These are phyloP conservation scores for Talaromyces verruculosus DNA, from an alignment of 2,329 filamentous ascomycete species.

Conservation along the genomic window DNA sequence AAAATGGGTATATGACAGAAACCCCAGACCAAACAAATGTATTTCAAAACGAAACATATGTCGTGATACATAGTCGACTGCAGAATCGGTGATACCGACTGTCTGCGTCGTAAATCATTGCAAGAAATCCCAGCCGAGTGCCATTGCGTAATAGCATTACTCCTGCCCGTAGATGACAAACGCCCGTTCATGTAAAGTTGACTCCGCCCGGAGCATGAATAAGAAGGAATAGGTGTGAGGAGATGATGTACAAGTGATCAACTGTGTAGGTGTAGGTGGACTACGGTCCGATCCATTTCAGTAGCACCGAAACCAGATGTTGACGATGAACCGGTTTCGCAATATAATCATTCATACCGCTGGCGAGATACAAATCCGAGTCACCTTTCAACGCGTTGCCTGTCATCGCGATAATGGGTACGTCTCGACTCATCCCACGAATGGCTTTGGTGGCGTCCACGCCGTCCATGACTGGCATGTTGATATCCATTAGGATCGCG, in stretches of 20 bases:
- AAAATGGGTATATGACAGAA: constrained; percentile 4
- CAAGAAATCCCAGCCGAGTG: not conserved
- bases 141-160: not conserved
- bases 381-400: constrained; percentile 59
- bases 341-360: constrained; percentile 59
- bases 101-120: not conserved
- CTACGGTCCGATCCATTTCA: constrained; percentile 38
- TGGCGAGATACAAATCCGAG: constrained; percentile 53
- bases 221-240: not conserved
- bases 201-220: not conserved
- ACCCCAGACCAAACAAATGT: not conserved
- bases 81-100: not conserved
- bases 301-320: constrained; percentile 47
- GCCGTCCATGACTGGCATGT: constrained; percentile 50
- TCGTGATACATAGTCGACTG: not conserved
- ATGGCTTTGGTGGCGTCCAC: constrained; percentile 47
- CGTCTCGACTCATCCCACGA: constrained; percentile 37
- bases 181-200: not conserved
- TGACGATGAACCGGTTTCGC: constrained; percentile 57
- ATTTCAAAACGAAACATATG: not conserved
- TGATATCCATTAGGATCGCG: constrained; percentile 50
- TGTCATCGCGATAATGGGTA: constrained; percentile 58
- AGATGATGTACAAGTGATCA: not conserved
- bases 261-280: not conserved
- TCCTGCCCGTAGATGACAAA: not conserved